phyloP scores from a whole-genome alignment of 306 rosid species.

The Canavalia gladiata region DNA sequence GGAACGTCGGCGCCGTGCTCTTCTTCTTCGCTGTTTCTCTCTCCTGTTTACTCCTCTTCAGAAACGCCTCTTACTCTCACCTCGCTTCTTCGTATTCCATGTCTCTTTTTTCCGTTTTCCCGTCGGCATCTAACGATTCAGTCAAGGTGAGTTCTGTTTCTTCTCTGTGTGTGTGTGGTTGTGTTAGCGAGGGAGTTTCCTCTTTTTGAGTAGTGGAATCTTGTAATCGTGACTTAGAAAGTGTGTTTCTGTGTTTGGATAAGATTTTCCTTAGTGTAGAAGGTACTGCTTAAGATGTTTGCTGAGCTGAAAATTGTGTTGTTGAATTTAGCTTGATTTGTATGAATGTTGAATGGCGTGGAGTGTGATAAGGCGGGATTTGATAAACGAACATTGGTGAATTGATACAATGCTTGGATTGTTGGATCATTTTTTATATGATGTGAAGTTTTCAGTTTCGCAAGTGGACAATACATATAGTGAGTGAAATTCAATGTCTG shows the following conservation, averaged over 20 bases:
- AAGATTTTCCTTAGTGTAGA: not conserved
- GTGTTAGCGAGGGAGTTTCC: conserved; percentile 6
- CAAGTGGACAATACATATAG: not conserved
- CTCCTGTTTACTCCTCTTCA: conserved; percentile 58
- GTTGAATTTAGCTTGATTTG: conserved; percentile 20
- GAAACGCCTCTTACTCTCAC: conserved; percentile 55
- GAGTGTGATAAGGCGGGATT: conserved; percentile 1
- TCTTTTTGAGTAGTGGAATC: not conserved
- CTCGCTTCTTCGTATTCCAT: conserved; percentile 46
- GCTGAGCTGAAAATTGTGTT: conserved; percentile 22
- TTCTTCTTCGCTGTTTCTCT: conserved; percentile 59
- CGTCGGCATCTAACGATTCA: conserved; percentile 47
- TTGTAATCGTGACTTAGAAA: conserved; percentile 19
- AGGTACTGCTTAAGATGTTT: not conserved
- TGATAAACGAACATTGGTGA: not conserved
- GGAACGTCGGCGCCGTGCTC: conserved; percentile 45
- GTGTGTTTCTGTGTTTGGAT: not conserved
- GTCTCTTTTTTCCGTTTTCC: conserved; percentile 31
- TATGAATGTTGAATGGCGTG: not conserved
- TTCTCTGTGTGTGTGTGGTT: not conserved
- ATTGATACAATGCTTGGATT: not conserved
- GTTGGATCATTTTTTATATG: conserved; percentile 4
- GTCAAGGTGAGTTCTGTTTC: conserved; percentile 54
- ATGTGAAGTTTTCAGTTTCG: conserved; percentile 22
- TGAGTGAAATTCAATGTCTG: conserved; percentile 7